Conservation (phyloP, 2,329 filamentous ascomycete genomes). For the Scedosporium boydii region DNA sequence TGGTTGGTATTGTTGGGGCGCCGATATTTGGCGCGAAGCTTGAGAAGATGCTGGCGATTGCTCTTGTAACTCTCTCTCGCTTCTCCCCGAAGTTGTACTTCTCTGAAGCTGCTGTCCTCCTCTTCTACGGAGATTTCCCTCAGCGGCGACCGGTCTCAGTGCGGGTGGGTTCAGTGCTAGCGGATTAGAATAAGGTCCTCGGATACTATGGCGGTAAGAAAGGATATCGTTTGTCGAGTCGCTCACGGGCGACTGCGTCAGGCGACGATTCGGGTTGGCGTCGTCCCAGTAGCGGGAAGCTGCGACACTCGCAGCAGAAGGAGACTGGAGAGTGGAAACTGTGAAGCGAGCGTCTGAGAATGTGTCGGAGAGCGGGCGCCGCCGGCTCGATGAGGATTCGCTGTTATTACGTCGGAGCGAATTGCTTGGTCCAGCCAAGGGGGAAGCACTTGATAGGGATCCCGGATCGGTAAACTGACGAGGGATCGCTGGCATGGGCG, state of each 20-base stretch:
- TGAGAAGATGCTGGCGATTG: not conserved
- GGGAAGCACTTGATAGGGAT: not conserved
- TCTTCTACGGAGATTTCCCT: not conserved
- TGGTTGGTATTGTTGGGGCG: not conserved
- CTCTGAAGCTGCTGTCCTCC: not conserved
- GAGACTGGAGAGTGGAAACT: not conserved
- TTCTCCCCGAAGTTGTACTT: not conserved
- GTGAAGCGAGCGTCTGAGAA: not conserved
- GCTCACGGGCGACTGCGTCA: constrained; percentile 4
- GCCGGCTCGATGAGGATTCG: not conserved
- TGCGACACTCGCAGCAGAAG: not conserved
- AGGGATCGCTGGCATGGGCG: not conserved
- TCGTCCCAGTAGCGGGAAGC: not conserved
- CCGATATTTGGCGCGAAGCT: not conserved
- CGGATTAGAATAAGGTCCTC: not conserved
- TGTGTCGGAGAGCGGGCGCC: not conserved
- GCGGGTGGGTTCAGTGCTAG: not conserved
- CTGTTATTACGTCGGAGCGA: not conserved
- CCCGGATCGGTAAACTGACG: not conserved
- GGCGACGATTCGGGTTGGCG: not conserved
- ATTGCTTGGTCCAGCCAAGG: not conserved
- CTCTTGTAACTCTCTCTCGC: not conserved
- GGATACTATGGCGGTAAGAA: constrained; percentile 1
- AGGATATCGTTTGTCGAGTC: constrained; percentile 1
- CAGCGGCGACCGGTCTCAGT: not conserved